Base-by-base conservation (phyloP, 768 basidiomycete species). In the Mrakia frigida region DNA sequence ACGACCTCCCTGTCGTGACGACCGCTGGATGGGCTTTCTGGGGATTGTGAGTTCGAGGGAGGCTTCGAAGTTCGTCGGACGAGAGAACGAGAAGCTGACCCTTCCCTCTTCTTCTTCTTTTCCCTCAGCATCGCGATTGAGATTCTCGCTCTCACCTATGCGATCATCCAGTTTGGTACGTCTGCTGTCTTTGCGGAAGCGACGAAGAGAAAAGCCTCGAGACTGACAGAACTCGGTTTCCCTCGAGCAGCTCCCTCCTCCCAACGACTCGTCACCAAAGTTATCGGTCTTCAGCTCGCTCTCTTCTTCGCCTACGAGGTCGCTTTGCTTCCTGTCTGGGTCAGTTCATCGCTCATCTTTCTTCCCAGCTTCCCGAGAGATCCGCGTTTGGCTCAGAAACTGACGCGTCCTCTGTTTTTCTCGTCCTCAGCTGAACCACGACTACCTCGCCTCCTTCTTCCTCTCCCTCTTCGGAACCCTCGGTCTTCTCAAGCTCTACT, bases 371-470 rank as follows among this genome's bases (percentile, higher is more conserved):
- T 46, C 43, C 43, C 43, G 16, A n/a, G n/a, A n/a, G n/a, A n/a
- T n/a, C n/a, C n/a, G n/a, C n/a, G n/a, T n/a, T n/a, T n/a, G n/a
- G n/a, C n/a, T 46, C 43, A 6, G 16, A 28, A 28, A 28, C 56
- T 56, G 56, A 56, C 56, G 56, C 56, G 56, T 56, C 23, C 56
- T 1, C 56, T 56, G 6, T 56, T 28, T 11, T 3, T 28, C 7
- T 28, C 5, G 4, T 56, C n/a, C 39, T 63, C 39, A 68, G 65
- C 65, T 35, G 14, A 21, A 35, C 35, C 65, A 68, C 35, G 37
- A 35, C 65, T 68, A 68, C 65, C 65, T 39, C 37, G 21, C 65
- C 65, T 35, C 65, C 18, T 39, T 68, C 37, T 25, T 68, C 18
- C 25, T 68, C 21, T 39, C 65, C 65, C 65, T 68, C 39, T 37